Base-by-base conservation (phyloP, 2,329 filamentous ascomycete species). In the Lachnellula hyalina region DNA sequence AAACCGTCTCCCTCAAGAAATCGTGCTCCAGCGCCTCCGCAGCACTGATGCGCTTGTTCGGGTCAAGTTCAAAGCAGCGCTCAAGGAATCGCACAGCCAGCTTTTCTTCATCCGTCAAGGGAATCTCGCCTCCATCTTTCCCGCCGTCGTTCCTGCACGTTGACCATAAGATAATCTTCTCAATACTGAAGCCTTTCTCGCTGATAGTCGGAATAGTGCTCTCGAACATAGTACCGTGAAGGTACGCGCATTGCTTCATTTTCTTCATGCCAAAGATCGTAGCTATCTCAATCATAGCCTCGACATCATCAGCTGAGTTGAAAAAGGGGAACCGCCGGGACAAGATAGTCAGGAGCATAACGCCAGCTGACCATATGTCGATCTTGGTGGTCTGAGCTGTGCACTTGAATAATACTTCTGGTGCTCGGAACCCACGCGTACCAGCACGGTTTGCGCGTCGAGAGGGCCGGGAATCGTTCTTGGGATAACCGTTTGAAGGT, bases 291-390 rank as follows among this genome's bases (percentile, higher is more conserved):
- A 99, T 93, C 81, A 96, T 87, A 50, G 94, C 94, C 68, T 99
- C 94, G 47, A 99, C 88, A 66, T 99, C 94, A 70, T 99, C 94
- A n/a, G 91, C 87, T 46, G 90, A 96, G 73, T 99, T 96, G 79
- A 99, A 99, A 73, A 99, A 99, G 1, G 94, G 94, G 66, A 99
- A 99, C 4, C 94, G 85, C 54, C 88, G 87, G 41, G 89, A 93
- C 14, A 99, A 77, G 60, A 99, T 87, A 0, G 94, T 99, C n/a
- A 99, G 78, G 2, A 99, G 80, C 53, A 99, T 96, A n/a, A 99
- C 92, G 42, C 94, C 94, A 0, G 87, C 92, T 23, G 90, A 96
- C 94, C 94, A 99, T 62, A 99, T 87, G 70, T 99, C 94, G 63
- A 99, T 94, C 63, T 93, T 87, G 44, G 89, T 93, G 4, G 87